Evolutionary conservation across 192 early-diverging fungal species (phyloP), one percentile per base, ranked within the genome.

Genomic region (Coemansia sp.): DNA sequence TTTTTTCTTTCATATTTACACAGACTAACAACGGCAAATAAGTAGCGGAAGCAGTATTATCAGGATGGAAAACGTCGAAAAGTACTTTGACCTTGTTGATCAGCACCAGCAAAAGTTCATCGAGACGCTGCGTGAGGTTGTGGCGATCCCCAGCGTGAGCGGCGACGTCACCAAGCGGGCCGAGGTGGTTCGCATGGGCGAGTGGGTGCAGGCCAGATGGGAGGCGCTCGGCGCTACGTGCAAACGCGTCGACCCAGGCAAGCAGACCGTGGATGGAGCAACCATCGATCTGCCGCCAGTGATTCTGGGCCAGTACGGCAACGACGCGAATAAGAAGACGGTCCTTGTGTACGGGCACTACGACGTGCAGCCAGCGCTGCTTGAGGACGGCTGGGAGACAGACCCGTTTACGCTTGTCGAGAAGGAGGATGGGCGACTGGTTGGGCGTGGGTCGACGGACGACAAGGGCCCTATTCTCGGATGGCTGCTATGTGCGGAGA

Each of bases 391-490:
- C 5, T 99, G 97, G 97, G 87, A 82, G 64, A 90, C 88, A 17
- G 92, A 97, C 67, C 97, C 97, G 35, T 99, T 92, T 70, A 88
- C 86, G 41, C 77, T 99, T 66, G 81, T 89, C 9, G 95, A 97
- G 83, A 90, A 90, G 65, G 88, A 87, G 45, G 83, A 94, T 66
- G 90, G 91, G 36, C 85, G 89, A 33, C 82, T 99, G 63, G 84
- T 91, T 46, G 97, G 95, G 40, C 91, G 97, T 75, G 97, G 97
- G 25, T 85, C 91, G 43, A 92, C 92, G 9, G 97, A 99, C 80
- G 97, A 99, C 87, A 99, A 99, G 84, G 96, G 91, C 57, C 97
- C 97, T 49, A 88, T 99, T n/a, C 87, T 99, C 58, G 91, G 91
- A 3, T 99, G 97, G 97, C 84, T 99, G 60, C 95, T 95, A 81